Conservation (phyloP, 163 green algal species). For the Prototheca wickerhamii region DNA sequence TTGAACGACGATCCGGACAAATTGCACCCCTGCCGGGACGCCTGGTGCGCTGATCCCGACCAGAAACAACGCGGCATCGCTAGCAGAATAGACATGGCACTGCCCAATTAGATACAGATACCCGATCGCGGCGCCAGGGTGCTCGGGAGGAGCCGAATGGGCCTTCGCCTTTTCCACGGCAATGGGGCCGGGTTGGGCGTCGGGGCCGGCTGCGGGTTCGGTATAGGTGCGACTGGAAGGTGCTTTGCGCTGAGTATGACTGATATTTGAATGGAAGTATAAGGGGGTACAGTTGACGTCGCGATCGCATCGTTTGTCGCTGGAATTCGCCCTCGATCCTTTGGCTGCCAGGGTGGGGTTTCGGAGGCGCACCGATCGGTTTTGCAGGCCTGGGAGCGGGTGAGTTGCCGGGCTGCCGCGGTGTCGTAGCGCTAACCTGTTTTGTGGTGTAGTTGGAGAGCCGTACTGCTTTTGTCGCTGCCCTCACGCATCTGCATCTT, state of each 20-base stretch:
- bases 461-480: neutral
- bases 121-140: too few relatives aligned
- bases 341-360: slow-evolving; percentile 46
- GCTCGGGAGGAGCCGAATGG: too few relatives aligned
- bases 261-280: too few relatives aligned
- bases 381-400: slow-evolving; percentile 25
- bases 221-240: slow-evolving; percentile 15
- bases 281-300: too few relatives aligned
- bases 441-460: neutral
- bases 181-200: slow-evolving; percentile 18
- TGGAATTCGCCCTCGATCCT: neutral
- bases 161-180: slow-evolving; percentile 13
- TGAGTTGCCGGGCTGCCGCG: neutral
- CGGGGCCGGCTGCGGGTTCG: slow-evolving; percentile 37
- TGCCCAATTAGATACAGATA: too few relatives aligned
- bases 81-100: too few relatives aligned
- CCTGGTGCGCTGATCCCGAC: too few relatives aligned
- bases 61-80: too few relatives aligned
- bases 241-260: too few relatives aligned
- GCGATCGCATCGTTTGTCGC: neutral
- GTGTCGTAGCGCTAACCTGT: too few relatives aligned
- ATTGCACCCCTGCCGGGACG: too few relatives aligned
- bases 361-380: slow-evolving; percentile 33
- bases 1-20: too few relatives aligned
- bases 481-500: neutral